phyloP scores from a whole-genome alignment of 805 yeast genomes.

The Metschnikowia amazonensis region DNA sequence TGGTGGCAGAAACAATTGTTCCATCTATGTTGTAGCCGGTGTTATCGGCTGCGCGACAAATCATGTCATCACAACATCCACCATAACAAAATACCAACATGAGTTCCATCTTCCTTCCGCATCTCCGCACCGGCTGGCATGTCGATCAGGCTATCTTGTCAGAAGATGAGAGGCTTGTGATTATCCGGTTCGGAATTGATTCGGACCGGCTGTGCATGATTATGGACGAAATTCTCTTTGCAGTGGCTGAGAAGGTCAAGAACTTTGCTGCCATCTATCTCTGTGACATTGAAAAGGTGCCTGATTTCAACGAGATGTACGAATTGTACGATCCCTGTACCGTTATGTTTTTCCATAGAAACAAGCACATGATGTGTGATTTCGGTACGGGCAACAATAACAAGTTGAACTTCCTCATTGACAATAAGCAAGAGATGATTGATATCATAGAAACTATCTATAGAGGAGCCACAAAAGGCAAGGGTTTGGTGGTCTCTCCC shows the following conservation, averaged over 20 bases:
- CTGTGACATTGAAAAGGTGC: slow-evolving; percentile 85
- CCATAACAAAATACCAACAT: slow-evolving; percentile 2
- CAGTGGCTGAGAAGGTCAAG: slow-evolving; percentile 75
- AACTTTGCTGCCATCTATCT: slow-evolving; percentile 86
- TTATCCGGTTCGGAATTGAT: slow-evolving; percentile 84
- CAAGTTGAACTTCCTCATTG: slow-evolving; percentile 74
- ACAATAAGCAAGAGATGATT: slow-evolving; percentile 82
- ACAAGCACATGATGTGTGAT: slow-evolving; percentile 97
- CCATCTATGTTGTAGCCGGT: neutral
- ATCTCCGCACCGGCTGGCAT: slow-evolving; percentile 48
- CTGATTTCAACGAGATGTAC: slow-evolving; percentile 86
- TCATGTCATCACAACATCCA: slow-evolving; percentile 2
- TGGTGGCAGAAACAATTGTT: neutral
- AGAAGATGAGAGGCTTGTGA: slow-evolving; percentile 84
- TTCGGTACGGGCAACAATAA: slow-evolving; percentile 98
- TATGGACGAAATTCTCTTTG: slow-evolving; percentile 82
- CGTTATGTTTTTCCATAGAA: slow-evolving; percentile 88
- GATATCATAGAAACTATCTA: slow-evolving; percentile 88
- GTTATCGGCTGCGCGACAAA: slow-evolving; percentile 2
- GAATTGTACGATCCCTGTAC: slow-evolving; percentile 88
- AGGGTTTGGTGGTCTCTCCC: slow-evolving; percentile 87
- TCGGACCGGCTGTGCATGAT: slow-evolving; percentile 73
- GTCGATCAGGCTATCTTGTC: slow-evolving; percentile 95
- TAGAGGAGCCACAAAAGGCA: slow-evolving; percentile 88
- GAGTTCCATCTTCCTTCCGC: slow-evolving; percentile 22